Conservation (phyloP, 805 yeast genomes). For the Saccharomycopsis amapae region DNA sequence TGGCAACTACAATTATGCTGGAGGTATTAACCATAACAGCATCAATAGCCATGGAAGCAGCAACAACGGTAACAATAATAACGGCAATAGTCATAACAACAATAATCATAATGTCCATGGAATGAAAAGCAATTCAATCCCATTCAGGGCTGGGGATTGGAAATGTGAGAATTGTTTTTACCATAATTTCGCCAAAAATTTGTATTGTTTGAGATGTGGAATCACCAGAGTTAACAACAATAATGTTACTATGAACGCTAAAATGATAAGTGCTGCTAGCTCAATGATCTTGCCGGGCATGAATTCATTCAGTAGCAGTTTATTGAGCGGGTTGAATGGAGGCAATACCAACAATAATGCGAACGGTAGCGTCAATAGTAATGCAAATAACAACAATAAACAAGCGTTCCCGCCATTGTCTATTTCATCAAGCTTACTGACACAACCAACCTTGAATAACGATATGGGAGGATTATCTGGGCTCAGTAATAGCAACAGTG, state of each 20-base stretch:
- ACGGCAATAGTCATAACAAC: conserved; percentile 18
- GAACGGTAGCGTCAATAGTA: background rate
- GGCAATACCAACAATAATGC: background rate
- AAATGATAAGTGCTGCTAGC: conserved; percentile 11
- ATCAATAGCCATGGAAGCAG: conserved; percentile 13
- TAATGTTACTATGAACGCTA: conserved; percentile 2
- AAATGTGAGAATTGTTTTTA: conserved; percentile 79
- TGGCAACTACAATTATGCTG: conserved; percentile 16
- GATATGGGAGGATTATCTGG: too few species aligned
- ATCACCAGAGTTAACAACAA: conserved; percentile 44
- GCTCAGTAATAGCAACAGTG: conserved; percentile 3
- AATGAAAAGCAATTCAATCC: conserved; percentile 40
- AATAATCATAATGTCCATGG: conserved; percentile 8
- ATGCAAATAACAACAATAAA: conserved; percentile 2
- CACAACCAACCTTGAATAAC: too few species aligned
- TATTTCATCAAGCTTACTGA: too few species aligned
- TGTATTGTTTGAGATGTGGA: conserved; percentile 83
- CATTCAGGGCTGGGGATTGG: conserved; percentile 97
- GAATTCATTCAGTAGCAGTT: conserved; percentile 6
- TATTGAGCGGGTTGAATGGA: background rate
- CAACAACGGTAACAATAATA: conserved; percentile 18
- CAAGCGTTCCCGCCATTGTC: too few species aligned
- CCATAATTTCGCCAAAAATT: conserved; percentile 88
- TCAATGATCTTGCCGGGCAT: conserved; percentile 15
- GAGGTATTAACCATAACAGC: conserved; percentile 21